A percentile compares a stretch with the other conserved stretches of the same genome.
Evolutionary conservation across 352 stramenopile genomes (phyloP).

Genomic region (Aphanomyces stellatus): DNA sequence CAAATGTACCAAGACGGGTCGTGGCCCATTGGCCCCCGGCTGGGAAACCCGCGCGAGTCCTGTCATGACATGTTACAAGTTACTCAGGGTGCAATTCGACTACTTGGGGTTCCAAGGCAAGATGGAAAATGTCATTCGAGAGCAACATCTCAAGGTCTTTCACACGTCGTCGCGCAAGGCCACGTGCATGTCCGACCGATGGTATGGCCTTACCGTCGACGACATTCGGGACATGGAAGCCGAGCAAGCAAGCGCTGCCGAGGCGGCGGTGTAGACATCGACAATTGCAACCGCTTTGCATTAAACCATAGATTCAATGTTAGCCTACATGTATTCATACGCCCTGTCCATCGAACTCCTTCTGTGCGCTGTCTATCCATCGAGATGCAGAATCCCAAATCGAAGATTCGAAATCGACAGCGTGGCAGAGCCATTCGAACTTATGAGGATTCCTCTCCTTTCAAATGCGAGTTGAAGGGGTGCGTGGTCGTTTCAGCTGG

Average conservation of each 20-base stretch:
- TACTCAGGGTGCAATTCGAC: conserved; percentile 13
- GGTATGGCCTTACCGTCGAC: background rate
- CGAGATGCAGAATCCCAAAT: too few species aligned
- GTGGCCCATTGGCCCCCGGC: conserved; percentile 4
- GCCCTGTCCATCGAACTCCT: too few species aligned
- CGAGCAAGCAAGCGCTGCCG: background rate
- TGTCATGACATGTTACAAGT: conserved; percentile 19
- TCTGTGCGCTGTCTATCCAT: too few species aligned
- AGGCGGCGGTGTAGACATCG: background rate
- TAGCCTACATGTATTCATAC: too few species aligned
- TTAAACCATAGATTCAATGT: too few species aligned
- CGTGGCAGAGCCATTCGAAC: too few species aligned
- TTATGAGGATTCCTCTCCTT: too few species aligned
- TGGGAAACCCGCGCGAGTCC: conserved; percentile 1
- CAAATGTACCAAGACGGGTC: conserved; percentile 14
- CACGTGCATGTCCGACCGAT: background rate
- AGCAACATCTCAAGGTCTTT: conserved; percentile 2
- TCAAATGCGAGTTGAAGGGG: too few species aligned
- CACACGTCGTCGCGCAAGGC: background rate
- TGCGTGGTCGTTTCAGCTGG: too few species aligned
- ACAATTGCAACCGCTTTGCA: too few species aligned
- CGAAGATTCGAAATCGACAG: too few species aligned
- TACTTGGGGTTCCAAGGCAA: background rate
- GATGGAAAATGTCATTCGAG: conserved; percentile 1
- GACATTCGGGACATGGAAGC: conserved; percentile 6